Percentiles rank a stretch among this genome's conserved stretches.
phyloP scores from a whole-genome alignment of 768 basidiomycete genomes.

The Mrakia gelida region DNA sequence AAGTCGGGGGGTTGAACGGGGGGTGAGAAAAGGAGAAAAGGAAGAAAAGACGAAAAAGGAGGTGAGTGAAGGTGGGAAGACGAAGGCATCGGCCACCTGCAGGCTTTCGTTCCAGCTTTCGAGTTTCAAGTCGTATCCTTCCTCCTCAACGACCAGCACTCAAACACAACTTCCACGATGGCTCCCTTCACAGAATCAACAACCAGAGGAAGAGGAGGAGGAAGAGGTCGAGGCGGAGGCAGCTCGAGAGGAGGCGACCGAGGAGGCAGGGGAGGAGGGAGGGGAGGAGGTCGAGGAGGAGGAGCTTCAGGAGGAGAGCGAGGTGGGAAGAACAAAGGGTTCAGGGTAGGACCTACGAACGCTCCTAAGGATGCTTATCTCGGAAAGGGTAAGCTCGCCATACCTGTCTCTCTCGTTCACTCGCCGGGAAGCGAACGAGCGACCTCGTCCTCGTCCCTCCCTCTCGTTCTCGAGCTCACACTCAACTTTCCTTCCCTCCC shows the following conservation, averaged over 20 bases:
- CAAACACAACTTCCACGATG: not conserved
- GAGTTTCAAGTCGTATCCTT: not conserved
- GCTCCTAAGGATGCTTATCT: conserved; percentile 45
- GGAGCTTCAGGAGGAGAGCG: conserved; percentile 33
- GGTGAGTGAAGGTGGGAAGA: not conserved
- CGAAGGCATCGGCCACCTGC: not conserved
- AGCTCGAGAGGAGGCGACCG: not conserved
- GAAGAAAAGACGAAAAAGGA: not conserved
- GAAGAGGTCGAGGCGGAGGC: conserved; percentile 14
- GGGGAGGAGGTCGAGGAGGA: conserved; percentile 24
- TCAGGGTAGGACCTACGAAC: conserved; percentile 43
- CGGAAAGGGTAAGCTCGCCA: conserved; percentile 41
- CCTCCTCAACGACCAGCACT: not conserved
- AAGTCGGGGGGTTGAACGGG: conserved; percentile 14
- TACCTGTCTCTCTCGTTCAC: not conserved
- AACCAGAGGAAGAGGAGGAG: conserved; percentile 8
- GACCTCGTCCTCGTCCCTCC: not conserved
- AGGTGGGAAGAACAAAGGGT: conserved; percentile 37
- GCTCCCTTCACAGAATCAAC: conserved; percentile 11
- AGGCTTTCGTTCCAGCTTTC: not conserved
- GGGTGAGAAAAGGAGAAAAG: not conserved
- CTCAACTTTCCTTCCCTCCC: not conserved
- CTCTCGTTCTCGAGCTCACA: not conserved
- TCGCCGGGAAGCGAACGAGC: not conserved
- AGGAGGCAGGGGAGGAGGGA: not conserved